A percentile compares a stretch with the other conserved stretches of the same genome.
Conservation (phyloP, 352 stramenopile species). For the Pythium grandisporangium region DNA sequence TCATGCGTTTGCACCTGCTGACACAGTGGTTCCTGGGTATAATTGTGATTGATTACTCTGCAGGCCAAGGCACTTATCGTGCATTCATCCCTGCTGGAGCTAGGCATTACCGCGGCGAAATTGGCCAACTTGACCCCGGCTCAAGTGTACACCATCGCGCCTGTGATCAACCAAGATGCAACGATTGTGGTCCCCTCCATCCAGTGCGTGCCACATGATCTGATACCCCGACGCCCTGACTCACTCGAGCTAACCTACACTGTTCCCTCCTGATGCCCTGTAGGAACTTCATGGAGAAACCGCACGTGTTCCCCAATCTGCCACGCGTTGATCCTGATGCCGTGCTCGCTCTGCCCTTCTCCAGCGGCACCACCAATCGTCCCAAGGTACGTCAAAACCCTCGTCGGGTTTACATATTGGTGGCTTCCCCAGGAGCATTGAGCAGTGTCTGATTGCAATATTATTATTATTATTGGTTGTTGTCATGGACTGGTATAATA, state of each 20-base stretch:
- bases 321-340: conserved; percentile 4
- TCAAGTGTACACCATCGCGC: neutral
- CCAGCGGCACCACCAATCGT: conserved; percentile 86
- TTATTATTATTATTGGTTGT: too few relatives aligned
- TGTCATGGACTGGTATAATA: too few relatives aligned
- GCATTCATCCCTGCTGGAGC: conserved; percentile 3
- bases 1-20: too few relatives aligned
- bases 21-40: too few relatives aligned
- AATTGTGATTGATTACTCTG: too few relatives aligned
- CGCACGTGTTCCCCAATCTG: conserved; percentile 1
- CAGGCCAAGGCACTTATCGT: conserved; percentile 4
- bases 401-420: neutral
- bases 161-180: neutral
- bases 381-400: conserved; percentile 32
- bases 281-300: conserved; percentile 18
- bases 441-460: too few relatives aligned
- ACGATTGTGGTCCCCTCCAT: neutral
- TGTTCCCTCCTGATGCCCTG: conserved; percentile 3
- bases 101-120: conserved; percentile 1
- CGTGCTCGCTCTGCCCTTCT: conserved; percentile 73
- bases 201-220: neutral
- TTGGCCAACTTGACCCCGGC: neutral
- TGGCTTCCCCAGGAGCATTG: neutral
- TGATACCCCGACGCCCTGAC: too few relatives aligned
- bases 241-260: too few relatives aligned